A percentile compares a stretch with the other conserved stretches of the same genome.
These are phyloP conservation scores for Acidiella bohemica DNA, from an alignment of 495 filamentous ascomycete genomes.

Conservation along the genomic window DNA sequence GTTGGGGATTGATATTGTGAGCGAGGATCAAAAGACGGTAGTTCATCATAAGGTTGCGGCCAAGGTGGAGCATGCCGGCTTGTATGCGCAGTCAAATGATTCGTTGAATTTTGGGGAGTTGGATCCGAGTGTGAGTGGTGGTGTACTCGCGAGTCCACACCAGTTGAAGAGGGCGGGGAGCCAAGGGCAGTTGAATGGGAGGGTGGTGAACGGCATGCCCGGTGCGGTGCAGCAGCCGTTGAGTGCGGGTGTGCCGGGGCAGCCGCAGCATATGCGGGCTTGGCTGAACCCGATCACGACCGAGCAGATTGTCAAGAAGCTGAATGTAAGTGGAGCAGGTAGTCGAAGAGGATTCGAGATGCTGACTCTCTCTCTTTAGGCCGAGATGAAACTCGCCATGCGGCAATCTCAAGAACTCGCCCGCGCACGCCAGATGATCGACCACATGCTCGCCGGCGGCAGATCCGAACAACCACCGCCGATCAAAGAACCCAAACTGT, in stretches of 20 bases:
- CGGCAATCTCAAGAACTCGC: constrained; percentile 75
- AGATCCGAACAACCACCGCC: constrained; percentile 2
- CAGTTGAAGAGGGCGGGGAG: constrained; percentile 47
- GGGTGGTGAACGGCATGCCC: constrained; percentile 28
- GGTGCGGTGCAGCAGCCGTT: constrained; percentile 31
- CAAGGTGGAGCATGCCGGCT: constrained; percentile 86
- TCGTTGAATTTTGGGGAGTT: constrained; percentile 80
- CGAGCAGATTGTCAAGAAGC: constrained; percentile 85
- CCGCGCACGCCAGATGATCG: constrained; percentile 69
- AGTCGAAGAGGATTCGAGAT: background rate
- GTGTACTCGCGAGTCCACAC: constrained; percentile 50
- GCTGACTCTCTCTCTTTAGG: constrained; percentile 40
- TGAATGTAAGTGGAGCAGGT: constrained; percentile 53
- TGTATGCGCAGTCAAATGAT: constrained; percentile 51
- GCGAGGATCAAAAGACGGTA: constrained; percentile 93
- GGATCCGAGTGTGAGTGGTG: constrained; percentile 53
- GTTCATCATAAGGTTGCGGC: constrained; percentile 97
- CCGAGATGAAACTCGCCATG: constrained; percentile 74
- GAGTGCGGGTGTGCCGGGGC: constrained; percentile 45
- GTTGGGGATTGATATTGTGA: constrained; percentile 93
- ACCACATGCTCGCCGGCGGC: constrained; percentile 50
- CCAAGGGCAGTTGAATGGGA: constrained; percentile 51
- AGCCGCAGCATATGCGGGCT: constrained; percentile 58
- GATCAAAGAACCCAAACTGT: constrained; percentile 36
- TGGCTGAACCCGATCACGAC: constrained; percentile 83